phyloP scores from a whole-genome alignment of 805 yeast species.

The Saitoella complicata region DNA sequence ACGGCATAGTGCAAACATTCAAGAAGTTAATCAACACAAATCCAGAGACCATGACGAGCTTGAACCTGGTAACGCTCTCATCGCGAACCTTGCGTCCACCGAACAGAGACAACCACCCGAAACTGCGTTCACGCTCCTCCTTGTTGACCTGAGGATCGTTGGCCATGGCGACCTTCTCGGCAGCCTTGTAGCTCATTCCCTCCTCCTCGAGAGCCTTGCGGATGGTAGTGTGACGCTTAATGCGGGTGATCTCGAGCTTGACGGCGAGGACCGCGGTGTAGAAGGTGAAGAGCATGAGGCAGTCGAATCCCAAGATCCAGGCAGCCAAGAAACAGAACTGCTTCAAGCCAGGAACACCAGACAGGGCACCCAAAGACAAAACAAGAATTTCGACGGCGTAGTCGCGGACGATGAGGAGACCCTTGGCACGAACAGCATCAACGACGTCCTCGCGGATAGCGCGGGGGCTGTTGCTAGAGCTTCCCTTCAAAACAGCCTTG shows the following conservation, averaged over 20 bases:
- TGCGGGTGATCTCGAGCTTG: slow-evolving; percentile 75
- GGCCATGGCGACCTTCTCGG: slow-evolving; percentile 45
- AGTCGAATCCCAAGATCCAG: slow-evolving; percentile 53
- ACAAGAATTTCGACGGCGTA: slow-evolving; percentile 57
- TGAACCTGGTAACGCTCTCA: slow-evolving; percentile 15
- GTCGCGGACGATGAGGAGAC: slow-evolving; percentile 49
- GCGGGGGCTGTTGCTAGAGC: slow-evolving; percentile 13
- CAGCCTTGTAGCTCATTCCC: slow-evolving; percentile 62
- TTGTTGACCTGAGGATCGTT: slow-evolving; percentile 6
- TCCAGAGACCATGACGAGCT: slow-evolving; percentile 18
- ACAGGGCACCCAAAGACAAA: slow-evolving; percentile 38
- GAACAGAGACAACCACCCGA: slow-evolving; percentile 1
- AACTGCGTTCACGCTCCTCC: slow-evolving; percentile 3
- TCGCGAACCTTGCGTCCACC: slow-evolving; percentile 8
- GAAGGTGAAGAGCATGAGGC: slow-evolving; percentile 60
- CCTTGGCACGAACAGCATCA: slow-evolving; percentile 29
- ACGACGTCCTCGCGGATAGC: slow-evolving; percentile 13
- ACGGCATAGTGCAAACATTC: slow-evolving; percentile 23
- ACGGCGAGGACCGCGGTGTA: slow-evolving; percentile 69
- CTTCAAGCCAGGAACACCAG: slow-evolving; percentile 52
- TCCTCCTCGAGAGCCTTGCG: slow-evolving; percentile 81
- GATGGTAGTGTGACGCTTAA: slow-evolving; percentile 64
- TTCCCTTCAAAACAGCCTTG: slow-evolving; percentile 19
- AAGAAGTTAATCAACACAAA: slow-evolving; percentile 23
- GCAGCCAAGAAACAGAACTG: slow-evolving; percentile 68